A percentile compares a stretch with the other conserved stretches of the same genome.
Evolutionary conservation across 345 rosid genomes (phyloP).

Genomic region (Corchorus capsularis): DNA sequence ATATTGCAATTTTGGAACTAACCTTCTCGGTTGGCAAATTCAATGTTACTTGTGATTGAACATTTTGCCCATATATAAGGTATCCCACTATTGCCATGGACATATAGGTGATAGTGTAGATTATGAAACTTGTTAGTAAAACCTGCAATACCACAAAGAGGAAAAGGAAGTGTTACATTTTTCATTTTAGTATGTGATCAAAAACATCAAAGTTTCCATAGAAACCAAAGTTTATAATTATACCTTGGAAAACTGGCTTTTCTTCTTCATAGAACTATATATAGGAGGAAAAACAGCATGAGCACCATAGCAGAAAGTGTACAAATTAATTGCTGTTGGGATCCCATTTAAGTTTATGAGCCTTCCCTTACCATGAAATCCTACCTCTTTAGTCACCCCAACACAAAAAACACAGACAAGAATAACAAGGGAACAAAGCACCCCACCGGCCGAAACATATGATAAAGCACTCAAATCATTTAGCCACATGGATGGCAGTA

Average conservation of each 20-base stretch:
- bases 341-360: constrained; percentile 37
- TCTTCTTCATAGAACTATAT: constrained; percentile 47
- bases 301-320: constrained; percentile 50
- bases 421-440: constrained; percentile 39
- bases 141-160: constrained; percentile 32
- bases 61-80: constrained; percentile 40
- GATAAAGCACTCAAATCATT: constrained; percentile 39
- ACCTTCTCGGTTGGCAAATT: constrained; percentile 36
- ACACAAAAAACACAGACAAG: constrained; percentile 42
- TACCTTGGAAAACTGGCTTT: constrained; percentile 44
- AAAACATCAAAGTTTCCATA: background rate
- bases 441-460: constrained; percentile 53
- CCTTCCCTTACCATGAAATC: constrained; percentile 40
- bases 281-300: constrained; percentile 48
- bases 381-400: constrained; percentile 33
- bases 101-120: constrained; percentile 38
- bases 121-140: constrained; percentile 35
- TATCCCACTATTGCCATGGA: constrained; percentile 49
- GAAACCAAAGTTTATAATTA: background rate
- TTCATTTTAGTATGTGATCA: background rate
- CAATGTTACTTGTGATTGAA: constrained; percentile 41
- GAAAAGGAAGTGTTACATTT: background rate
- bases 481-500: constrained; percentile 47
- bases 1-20: constrained; percentile 53
- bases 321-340: constrained; percentile 47